Conservation (phyloP, 805 yeast species). For the Cyberlindnera mycetangii region DNA sequence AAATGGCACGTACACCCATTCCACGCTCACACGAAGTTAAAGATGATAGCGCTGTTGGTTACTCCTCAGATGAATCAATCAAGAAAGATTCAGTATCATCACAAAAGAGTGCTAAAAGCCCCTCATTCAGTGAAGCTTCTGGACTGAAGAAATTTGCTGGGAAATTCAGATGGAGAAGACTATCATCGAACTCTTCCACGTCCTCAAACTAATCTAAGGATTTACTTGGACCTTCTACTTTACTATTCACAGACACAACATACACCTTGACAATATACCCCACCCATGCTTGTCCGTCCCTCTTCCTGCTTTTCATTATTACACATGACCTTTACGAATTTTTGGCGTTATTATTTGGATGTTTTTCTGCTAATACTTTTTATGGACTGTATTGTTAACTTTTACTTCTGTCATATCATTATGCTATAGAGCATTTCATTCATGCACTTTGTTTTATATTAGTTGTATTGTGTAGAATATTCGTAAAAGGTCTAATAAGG, state of each 20-base stretch:
- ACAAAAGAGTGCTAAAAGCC: constrained; percentile 2
- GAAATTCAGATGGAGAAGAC: constrained; percentile 29
- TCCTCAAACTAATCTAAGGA: constrained; percentile 12
- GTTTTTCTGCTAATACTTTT: too few relatives aligned
- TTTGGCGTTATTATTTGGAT: too few relatives aligned
- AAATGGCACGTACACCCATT: constrained; percentile 4
- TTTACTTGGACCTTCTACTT: too few relatives aligned
- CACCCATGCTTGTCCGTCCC: too few relatives aligned
- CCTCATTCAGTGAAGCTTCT: constrained; percentile 19
- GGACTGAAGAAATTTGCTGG: constrained; percentile 29
- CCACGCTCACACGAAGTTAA: constrained; percentile 11
- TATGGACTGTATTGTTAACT: too few relatives aligned
- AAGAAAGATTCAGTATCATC: constrained; percentile 13
- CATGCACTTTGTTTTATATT: too few relatives aligned
- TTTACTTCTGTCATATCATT: too few relatives aligned
- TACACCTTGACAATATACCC: not conserved
- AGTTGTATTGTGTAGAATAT: too few relatives aligned
- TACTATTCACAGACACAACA: not conserved
- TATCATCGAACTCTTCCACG: constrained; percentile 27
- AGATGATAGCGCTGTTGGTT: constrained; percentile 2
- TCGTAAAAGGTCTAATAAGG: too few relatives aligned
- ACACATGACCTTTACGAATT: too few relatives aligned
- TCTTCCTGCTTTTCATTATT: too few relatives aligned
- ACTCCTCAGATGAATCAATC: constrained; percentile 15
- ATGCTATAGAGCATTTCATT: too few relatives aligned